Evolutionary conservation across 2,329 filamentous ascomycete species (phyloP), one percentile per base, ranked within the genome.

Genomic region (Rhinocladiella mackenziei): DNA sequence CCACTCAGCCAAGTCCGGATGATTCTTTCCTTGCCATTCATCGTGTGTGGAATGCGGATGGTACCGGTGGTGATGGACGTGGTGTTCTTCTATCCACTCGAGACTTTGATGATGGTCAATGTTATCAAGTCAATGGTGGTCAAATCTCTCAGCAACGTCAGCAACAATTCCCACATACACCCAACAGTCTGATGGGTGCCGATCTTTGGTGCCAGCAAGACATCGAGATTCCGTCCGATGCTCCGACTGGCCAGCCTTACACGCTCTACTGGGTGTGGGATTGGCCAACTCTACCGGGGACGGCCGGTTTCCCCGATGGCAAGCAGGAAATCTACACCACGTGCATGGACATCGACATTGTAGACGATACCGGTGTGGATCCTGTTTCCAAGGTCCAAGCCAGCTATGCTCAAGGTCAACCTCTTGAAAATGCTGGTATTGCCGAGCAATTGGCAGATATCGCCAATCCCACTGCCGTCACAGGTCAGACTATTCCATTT

Each of bases 251-350:
- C 32, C 76, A 81, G 20, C 74, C 75, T 19, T 86, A 89, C 63
- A 91, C 88, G 2, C 68, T 95, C 39, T 94, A 95, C 72, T 97
- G 91, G 91, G 83, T 96, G 33, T 97, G 92, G 92, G 84, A 94
- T 65, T 98, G 89, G 87, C 83, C 84, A 2, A 82, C 78, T 10
- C 71, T 54, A n/a, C 58, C 66, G 8, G 56, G 58, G 26, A 60
- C 50, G 13, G 56, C 63, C 11, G 57, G 50, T 6, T 54, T 66
- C 15, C 64, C 65, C n/a, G 52, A 66, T 5, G 69, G 68, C 29
- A 71, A 71, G 54, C 52, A 61, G 33, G 69, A 73, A 53, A 60
- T 70, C 26, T 73, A 73, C 47, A 73, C 71, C 2, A 70, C 68
- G 10, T 74, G 71, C 50, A 71, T 74, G 56, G 71, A 73, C 50